A percentile compares a stretch with the other conserved stretches of the same genome.
These are phyloP conservation scores for Kitagawia praeruptora DNA, from an alignment of 129 eudicot genomes.

Conservation along the genomic window DNA sequence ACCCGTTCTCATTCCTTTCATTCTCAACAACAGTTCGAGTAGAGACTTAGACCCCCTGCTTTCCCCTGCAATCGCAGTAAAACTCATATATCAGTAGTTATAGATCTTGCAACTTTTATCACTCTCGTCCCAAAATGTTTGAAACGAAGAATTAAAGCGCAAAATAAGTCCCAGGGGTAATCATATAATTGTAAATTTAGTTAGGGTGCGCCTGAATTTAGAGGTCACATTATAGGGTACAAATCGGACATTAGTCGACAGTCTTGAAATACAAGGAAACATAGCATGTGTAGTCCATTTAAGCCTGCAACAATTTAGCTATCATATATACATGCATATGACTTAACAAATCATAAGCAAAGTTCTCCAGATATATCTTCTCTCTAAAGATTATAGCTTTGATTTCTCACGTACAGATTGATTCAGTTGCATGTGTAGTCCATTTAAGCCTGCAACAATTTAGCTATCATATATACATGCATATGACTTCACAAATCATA, in stretches of 20 bases:
- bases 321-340: background rate
- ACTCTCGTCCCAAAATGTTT: no score
- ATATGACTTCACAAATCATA: background rate
- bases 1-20: no score
- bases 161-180: background rate
- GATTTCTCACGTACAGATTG: background rate
- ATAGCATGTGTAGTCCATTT: background rate
- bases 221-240: background rate
- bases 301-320: background rate
- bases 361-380: background rate
- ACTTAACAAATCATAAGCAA: background rate
- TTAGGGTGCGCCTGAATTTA: background rate
- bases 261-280: background rate
- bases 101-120: no score
- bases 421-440: background rate
- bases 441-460: background rate
- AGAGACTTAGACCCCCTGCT: no score
- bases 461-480: background rate
- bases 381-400: background rate
- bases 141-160: background rate
- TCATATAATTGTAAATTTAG: background rate
- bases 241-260: background rate
- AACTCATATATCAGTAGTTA: no score
- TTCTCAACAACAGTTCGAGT: no score
- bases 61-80: no score